Evolutionary conservation across 2,329 filamentous ascomycete species (phyloP).

Genomic region (Sporothrix variecibatus): DNA sequence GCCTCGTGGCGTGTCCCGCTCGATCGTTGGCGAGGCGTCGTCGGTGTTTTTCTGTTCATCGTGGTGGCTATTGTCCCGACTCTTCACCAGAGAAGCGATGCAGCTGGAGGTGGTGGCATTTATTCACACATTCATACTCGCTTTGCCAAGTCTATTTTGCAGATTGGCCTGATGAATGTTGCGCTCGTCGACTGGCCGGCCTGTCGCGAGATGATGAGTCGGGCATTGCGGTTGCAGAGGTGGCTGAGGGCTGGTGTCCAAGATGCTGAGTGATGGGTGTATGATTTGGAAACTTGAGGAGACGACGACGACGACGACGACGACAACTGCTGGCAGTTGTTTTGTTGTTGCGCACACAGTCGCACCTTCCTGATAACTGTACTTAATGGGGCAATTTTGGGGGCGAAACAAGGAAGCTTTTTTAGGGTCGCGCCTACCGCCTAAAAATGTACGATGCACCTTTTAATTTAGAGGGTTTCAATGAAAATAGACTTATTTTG

Average conservation of each 20-base stretch:
- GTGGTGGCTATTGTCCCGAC: conserved; percentile 45
- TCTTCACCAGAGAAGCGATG: conserved; percentile 30
- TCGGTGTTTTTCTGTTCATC: conserved; percentile 49
- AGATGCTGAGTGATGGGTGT: neutral
- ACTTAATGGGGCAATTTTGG: neutral
- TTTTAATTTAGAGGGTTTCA: neutral
- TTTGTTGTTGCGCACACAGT: neutral
- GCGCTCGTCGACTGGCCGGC: conserved; percentile 26
- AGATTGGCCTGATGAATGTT: conserved; percentile 28
- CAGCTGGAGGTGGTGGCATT: neutral
- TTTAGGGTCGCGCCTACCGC: neutral
- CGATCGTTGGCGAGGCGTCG: conserved; percentile 45
- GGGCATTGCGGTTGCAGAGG: conserved; percentile 25
- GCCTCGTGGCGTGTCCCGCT: conserved; percentile 47
- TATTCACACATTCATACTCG: conserved; percentile 23
- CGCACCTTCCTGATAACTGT: neutral
- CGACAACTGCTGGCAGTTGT: neutral
- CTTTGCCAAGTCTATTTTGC: conserved; percentile 27
- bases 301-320: neutral
- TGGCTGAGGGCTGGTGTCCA: conserved; percentile 22
- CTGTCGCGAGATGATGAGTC: conserved; percentile 22
- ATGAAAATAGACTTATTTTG: neutral
- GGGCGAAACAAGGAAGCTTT: neutral
- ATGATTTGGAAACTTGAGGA: neutral
- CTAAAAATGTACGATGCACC: neutral